A percentile compares a stretch with the other conserved stretches of the same genome.
Evolutionary conservation across 2,329 filamentous ascomycete genomes (phyloP).

Genomic region (Colletotrichum tropicale): DNA sequence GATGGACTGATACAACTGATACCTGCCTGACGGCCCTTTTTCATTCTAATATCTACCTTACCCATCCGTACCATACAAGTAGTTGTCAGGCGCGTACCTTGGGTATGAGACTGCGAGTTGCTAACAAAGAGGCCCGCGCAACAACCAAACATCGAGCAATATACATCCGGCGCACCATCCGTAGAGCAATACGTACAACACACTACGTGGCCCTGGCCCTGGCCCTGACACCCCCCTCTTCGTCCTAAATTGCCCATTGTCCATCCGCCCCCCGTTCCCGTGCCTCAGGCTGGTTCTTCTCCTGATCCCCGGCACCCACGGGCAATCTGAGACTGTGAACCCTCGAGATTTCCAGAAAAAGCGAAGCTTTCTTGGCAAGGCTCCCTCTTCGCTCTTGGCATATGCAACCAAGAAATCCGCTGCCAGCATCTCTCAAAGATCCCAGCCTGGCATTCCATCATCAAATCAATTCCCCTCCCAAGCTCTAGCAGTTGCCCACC

Average conservation of each 20-base stretch:
- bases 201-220: not conserved
- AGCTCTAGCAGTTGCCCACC: not conserved
- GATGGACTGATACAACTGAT: not conserved
- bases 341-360: slow-evolving; percentile 22
- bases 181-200: not conserved
- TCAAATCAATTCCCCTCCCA: slow-evolving; percentile 19
- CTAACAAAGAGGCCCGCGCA: not conserved
- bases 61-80: not conserved
- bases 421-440: slow-evolving; percentile 22
- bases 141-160: not conserved
- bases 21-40: not conserved
- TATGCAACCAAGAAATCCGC: slow-evolving; percentile 23
- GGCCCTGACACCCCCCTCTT: not conserved
- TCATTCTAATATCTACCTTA: not conserved
- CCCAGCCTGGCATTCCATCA: slow-evolving; percentile 21
- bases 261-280: not conserved
- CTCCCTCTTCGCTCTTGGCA: slow-evolving; percentile 24
- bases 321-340: slow-evolving; percentile 23
- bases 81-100: not conserved
- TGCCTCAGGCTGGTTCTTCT: slow-evolving; percentile 13
- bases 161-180: slow-evolving; percentile 4
- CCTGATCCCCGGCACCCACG: slow-evolving; percentile 14
- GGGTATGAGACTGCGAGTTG: not conserved
- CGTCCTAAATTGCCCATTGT: not conserved
- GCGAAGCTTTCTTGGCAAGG: slow-evolving; percentile 26